Conservation (phyloP, 768 basidiomycete species). For the Sporobolomyces pararoseus region DNA sequence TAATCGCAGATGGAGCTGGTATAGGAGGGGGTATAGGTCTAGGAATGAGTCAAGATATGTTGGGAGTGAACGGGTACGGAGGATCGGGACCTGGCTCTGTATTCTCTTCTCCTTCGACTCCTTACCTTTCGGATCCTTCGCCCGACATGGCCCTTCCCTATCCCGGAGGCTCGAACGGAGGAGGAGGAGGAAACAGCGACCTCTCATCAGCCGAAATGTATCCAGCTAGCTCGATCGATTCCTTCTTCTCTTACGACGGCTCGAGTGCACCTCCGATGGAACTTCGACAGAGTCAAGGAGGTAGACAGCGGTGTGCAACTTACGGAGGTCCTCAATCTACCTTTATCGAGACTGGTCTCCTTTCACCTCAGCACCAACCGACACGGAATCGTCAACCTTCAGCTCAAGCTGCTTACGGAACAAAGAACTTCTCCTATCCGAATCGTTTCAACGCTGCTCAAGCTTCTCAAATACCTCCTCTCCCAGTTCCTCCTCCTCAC, state of each 20-base stretch:
- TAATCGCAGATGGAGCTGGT: not conserved
- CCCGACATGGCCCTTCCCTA: constrained; percentile 18
- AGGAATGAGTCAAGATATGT: constrained; percentile 21
- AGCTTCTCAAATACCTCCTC: not conserved
- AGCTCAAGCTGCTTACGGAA: constrained; percentile 22
- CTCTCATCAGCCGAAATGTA: constrained; percentile 24
- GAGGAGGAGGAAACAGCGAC: constrained; percentile 7
- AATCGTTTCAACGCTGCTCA: constrained; percentile 24
- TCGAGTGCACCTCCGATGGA: not conserved
- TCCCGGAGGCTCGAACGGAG: not conserved
- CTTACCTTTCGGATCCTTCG: constrained; percentile 39
- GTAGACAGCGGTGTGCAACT: constrained; percentile 20
- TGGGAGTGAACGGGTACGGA: not conserved
- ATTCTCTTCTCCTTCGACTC: constrained; percentile 26
- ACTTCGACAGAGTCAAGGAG: not conserved
- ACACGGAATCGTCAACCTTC: constrained; percentile 20
- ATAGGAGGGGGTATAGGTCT: constrained; percentile 27
- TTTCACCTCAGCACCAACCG: constrained; percentile 18
- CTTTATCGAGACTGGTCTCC: constrained; percentile 11
- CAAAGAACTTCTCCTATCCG: constrained; percentile 39
- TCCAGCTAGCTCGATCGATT: constrained; percentile 23
- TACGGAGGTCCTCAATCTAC: not conserved
- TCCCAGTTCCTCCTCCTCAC: not conserved
- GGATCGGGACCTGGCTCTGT: constrained; percentile 15
- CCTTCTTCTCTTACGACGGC: constrained; percentile 6